phyloP scores from a whole-genome alignment of 2,329 filamentous ascomycete species.

The Aspergillus tubingensis region DNA sequence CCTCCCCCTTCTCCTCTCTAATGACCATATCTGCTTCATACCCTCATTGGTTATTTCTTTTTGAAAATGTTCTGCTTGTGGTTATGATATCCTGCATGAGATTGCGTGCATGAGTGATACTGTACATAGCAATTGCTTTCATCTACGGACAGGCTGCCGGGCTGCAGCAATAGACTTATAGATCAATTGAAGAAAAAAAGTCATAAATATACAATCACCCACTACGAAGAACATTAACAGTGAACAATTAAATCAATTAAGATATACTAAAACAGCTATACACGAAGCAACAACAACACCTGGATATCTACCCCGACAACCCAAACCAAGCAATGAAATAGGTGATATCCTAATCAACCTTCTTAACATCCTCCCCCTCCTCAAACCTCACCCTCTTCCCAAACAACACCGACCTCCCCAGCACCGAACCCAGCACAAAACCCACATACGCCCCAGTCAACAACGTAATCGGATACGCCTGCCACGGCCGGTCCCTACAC shows the following conservation, averaged over 20 bases:
- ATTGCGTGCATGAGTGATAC: not conserved
- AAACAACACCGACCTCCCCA: constrained; percentile 25
- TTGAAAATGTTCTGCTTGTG: not conserved
- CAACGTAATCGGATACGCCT: constrained; percentile 95
- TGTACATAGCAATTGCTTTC: not conserved
- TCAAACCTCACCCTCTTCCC: constrained; percentile 40
- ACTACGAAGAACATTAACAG: too few relatives aligned
- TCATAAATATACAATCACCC: too few relatives aligned
- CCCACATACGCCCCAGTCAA: constrained; percentile 80
- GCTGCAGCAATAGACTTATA: too few relatives aligned
- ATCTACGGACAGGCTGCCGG: too few relatives aligned
- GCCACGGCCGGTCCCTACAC: constrained; percentile 86
- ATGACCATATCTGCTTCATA: constrained; percentile 1
- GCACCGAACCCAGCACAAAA: constrained; percentile 51
- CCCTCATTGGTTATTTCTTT: not conserved
- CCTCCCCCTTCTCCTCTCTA: not conserved
- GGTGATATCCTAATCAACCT: constrained; percentile 1
- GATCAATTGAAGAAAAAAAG: too few relatives aligned
- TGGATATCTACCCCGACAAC: too few relatives aligned
- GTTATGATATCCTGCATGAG: not conserved
- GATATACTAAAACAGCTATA: too few relatives aligned
- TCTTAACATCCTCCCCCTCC: constrained; percentile 20
- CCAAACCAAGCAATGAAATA: too few relatives aligned
- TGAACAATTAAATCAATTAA: too few relatives aligned
- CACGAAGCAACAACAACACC: too few relatives aligned